A percentile compares a stretch with the other conserved stretches of the same genome.
phyloP scores from a whole-genome alignment of 495 filamentous ascomycete genomes.

The Penicillium atrosanguineum region DNA sequence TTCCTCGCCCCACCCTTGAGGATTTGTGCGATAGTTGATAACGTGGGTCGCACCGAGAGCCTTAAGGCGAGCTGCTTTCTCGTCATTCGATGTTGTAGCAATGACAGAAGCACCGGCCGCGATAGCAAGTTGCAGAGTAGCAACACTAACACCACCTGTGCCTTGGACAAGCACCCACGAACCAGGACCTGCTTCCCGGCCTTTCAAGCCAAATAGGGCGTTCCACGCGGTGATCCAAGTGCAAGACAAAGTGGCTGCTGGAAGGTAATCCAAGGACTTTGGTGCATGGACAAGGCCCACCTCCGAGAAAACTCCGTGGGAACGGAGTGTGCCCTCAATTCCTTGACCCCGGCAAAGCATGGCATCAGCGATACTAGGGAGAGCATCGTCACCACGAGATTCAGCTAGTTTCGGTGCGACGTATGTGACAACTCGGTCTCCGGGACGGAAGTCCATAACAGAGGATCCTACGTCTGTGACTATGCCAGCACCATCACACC shows the following conservation, averaged over 20 bases:
- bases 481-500: too few species aligned
- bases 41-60: slow-evolving; percentile 44
- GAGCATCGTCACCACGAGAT: slow-evolving; percentile 10
- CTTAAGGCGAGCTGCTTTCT: slow-evolving; percentile 59
- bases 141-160: slow-evolving; percentile 69
- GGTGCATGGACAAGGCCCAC: slow-evolving; percentile 54
- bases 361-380: neutral
- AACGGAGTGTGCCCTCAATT: neutral
- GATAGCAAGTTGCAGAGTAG: slow-evolving; percentile 70
- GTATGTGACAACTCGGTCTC: slow-evolving; percentile 15
- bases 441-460: slow-evolving; percentile 8
- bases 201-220: slow-evolving; percentile 59
- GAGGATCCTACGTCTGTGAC: slow-evolving; percentile 4
- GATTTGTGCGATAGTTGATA: slow-evolving; percentile 61
- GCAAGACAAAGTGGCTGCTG: slow-evolving; percentile 16
- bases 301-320: slow-evolving; percentile 66
- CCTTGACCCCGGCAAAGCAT: slow-evolving; percentile 7
- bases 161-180: slow-evolving; percentile 50
- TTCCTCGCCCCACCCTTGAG: slow-evolving; percentile 58
- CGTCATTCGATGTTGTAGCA: slow-evolving; percentile 62
- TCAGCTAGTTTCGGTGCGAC: neutral
- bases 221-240: slow-evolving; percentile 13
- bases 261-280: slow-evolving; percentile 9
- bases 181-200: slow-evolving; percentile 44
- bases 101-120: slow-evolving; percentile 69